Evolutionary conservation across 306 rosid genomes (phyloP), one percentile per base, ranked within the genome.

Genomic region (Cicer chorassanicum): DNA sequence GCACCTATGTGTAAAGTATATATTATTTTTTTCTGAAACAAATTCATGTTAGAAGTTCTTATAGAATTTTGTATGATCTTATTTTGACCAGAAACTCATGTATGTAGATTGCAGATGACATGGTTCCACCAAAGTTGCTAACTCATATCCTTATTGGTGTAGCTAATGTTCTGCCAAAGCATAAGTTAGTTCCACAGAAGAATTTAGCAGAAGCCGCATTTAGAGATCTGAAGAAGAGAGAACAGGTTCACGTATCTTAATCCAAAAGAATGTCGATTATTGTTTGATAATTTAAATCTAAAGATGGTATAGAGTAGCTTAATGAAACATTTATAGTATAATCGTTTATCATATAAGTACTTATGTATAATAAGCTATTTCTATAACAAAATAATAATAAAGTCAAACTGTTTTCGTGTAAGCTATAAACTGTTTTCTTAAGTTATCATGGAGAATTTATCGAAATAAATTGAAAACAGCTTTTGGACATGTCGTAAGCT

Each of bases 1-100:
- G 99, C 97, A 59, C 99, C 99, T 4, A 94, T 94, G 99, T 94
- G 99, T 84, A 94, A 92, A 78, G 98, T 93, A 93, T 48, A 49
- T 2, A 46, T 44, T 0, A 0, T 10, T 15, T 61, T 78, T 75
- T 53, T 69, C 74, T 65, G 50, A 73, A 83, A 70, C 80, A 14
- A 61, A 67, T 19, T 75, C 63, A 44, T 54, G 44, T 54, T 60
- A 9, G 7, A 36, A 43, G 65, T 69, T 75, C 59, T 21, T 41
- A 0, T 65, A 0, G 6, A 16, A 45, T 67, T 43, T 75, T 55
- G 18, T 77, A 51, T 14, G 51, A 67, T 74, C 82, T 78, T 56
- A 57, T 6, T 73, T 82, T 77, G 68, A 80, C 80, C 57, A 8
- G 38, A 78, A 42, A 36, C 56, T n/a, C 54, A 60, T 38, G 2